A percentile compares a stretch with the other conserved stretches of the same genome.
Conservation (phyloP, 129 eudicot genomes). For the Tanacetum coccineum region DNA sequence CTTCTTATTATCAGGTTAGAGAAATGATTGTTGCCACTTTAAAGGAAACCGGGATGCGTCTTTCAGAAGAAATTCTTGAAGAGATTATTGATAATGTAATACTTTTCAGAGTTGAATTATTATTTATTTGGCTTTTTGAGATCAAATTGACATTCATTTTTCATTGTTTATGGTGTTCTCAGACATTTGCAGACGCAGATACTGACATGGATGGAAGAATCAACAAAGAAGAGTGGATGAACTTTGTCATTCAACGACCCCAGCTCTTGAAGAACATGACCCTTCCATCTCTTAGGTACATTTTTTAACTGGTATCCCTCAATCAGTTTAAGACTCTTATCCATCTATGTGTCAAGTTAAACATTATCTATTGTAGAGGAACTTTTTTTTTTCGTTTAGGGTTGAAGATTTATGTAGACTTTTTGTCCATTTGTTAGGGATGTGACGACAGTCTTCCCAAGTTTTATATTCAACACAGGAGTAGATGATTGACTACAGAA, state of each 20-base stretch:
- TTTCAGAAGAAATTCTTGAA: slow-evolving; percentile 53
- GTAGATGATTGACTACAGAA: slow-evolving; percentile 34
- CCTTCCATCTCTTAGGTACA: slow-evolving; percentile 54
- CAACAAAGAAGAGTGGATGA: slow-evolving; percentile 54
- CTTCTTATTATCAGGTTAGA: slow-evolving; percentile 32
- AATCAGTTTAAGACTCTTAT: no score
- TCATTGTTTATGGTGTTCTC: slow-evolving; percentile 8
- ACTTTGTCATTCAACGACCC: slow-evolving; percentile 49
- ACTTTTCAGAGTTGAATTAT: slow-evolving; percentile 1
- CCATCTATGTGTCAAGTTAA: no score
- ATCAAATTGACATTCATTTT: slow-evolving; percentile 14
- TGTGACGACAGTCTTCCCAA: slow-evolving; percentile 47
- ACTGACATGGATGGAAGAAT: slow-evolving; percentile 53
- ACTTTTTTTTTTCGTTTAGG: no score
- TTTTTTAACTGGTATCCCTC: no score
- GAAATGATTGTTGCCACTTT: slow-evolving; percentile 57
- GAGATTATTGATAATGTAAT: slow-evolving; percentile 43
- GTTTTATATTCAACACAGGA: slow-evolving; percentile 47
- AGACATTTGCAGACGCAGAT: slow-evolving; percentile 64
- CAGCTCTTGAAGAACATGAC: slow-evolving; percentile 68
- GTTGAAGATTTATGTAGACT: not conserved
- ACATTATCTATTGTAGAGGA: no score
- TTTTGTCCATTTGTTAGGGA: slow-evolving; percentile 30
- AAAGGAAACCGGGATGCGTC: slow-evolving; percentile 43
- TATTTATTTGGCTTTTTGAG: no score